A percentile compares a stretch with the other conserved stretches of the same genome.
Evolutionary conservation across 164 flowering plant species (phyloP).

Genomic region (Paratinospora sagittata): DNA sequence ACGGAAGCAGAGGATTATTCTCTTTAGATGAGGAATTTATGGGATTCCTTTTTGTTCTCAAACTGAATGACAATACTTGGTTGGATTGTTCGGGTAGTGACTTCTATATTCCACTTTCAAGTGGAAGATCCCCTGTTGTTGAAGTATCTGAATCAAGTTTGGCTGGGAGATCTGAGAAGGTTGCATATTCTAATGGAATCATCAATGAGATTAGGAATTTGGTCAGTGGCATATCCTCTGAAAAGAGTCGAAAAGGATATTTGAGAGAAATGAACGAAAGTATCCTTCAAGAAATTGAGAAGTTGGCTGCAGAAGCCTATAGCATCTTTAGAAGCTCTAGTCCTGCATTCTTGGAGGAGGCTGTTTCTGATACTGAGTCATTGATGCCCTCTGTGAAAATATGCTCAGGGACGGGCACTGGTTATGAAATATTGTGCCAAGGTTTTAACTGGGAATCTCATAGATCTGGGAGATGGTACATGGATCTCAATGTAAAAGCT

Average conservation of each 20-base stretch:
- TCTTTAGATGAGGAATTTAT: constrained; percentile 46
- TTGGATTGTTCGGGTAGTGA: constrained; percentile 61
- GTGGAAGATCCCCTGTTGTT: constrained; percentile 15
- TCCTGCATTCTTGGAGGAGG: constrained; percentile 48
- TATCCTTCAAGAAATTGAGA: constrained; percentile 93
- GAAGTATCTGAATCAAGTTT: constrained; percentile 15
- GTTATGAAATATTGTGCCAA: constrained; percentile 90
- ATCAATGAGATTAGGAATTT: constrained; percentile 71
- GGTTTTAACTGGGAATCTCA: constrained; percentile 99
- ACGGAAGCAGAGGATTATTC: constrained; percentile 54
- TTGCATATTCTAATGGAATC: constrained; percentile 57
- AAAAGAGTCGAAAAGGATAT: constrained; percentile 47
- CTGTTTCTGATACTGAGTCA: constrained; percentile 32
- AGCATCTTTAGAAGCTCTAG: constrained; percentile 71
- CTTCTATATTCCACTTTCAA: constrained; percentile 69
- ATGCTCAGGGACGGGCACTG: constrained; percentile 82
- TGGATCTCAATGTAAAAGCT: constrained; percentile 66
- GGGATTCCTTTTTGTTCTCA: constrained; percentile 86
- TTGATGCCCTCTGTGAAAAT: constrained; percentile 34
- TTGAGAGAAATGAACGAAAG: constrained; percentile 55
- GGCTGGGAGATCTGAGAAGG: constrained; percentile 20
- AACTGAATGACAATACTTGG: constrained; percentile 66
- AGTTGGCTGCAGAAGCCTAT: constrained; percentile 98
- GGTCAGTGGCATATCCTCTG: constrained; percentile 69
- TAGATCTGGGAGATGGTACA: constrained; percentile 91